A percentile compares a stretch with the other conserved stretches of the same genome.
phyloP scores from a whole-genome alignment of 768 basidiomycete genomes.

The Pleurotus platypus region DNA sequence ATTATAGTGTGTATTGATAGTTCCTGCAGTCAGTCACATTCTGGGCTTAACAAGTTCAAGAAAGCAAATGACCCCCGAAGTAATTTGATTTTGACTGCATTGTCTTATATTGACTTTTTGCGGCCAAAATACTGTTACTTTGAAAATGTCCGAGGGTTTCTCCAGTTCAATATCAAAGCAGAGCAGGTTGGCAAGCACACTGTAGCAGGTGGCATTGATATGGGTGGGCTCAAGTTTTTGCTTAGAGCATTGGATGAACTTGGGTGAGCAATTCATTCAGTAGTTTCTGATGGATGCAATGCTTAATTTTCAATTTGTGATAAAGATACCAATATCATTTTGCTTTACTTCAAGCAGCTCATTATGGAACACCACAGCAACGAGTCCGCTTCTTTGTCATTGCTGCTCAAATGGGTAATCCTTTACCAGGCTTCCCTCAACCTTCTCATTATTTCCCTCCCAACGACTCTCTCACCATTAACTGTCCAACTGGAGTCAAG shows the following conservation, averaged over 20 bases:
- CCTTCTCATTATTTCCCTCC: conserved; percentile 52
- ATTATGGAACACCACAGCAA: conserved; percentile 55
- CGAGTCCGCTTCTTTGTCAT: conserved; percentile 51
- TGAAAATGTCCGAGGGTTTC: conserved; percentile 55
- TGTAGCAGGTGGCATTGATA: conserved; percentile 60
- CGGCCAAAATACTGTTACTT: conserved; percentile 40
- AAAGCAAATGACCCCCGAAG: conserved; percentile 67
- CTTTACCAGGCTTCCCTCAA: conserved; percentile 49
- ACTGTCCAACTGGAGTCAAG: conserved; percentile 35
- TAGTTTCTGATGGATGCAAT: background rate
- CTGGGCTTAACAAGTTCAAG: conserved; percentile 66
- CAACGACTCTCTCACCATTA: conserved; percentile 43
- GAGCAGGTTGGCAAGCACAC: conserved; percentile 35
- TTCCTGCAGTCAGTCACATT: conserved; percentile 63
- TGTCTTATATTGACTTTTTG: conserved; percentile 48
- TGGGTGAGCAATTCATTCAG: conserved; percentile 38
- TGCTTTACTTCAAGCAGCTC: conserved; percentile 47
- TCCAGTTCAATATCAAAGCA: conserved; percentile 37
- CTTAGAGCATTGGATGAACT: conserved; percentile 59
- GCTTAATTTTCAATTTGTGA: background rate
- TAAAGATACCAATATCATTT: conserved; percentile 52
- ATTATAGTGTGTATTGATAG: too few species aligned
- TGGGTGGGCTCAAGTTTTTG: conserved; percentile 75
- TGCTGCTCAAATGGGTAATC: conserved; percentile 37
- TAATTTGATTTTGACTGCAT: conserved; percentile 62